Conservation (phyloP, 2,329 filamentous ascomycete species). For the Xylariaceae sp. region DNA sequence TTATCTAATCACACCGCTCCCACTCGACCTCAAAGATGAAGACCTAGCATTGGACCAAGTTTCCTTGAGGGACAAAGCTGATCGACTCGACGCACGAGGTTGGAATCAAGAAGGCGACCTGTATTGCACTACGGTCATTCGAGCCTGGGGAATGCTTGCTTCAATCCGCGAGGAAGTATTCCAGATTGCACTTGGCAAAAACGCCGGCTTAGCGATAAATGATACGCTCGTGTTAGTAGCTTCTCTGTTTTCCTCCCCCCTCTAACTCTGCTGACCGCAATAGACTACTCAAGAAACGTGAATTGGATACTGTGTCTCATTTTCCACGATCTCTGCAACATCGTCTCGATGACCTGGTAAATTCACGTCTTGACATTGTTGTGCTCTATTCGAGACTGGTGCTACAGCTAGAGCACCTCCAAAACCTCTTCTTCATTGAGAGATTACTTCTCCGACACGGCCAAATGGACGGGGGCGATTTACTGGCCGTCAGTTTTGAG, state of each 20-base stretch:
- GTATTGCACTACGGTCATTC: slow-evolving; percentile 37
- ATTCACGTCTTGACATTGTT: slow-evolving; percentile 32
- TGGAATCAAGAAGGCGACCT: slow-evolving; percentile 41
- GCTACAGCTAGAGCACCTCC: slow-evolving; percentile 52
- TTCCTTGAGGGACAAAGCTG: slow-evolving; percentile 28
- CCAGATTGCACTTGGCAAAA: slow-evolving; percentile 55
- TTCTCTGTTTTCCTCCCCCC: neutral
- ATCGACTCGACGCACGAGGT: slow-evolving; percentile 39
- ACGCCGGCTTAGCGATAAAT: slow-evolving; percentile 41
- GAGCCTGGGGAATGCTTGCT: slow-evolving; percentile 44
- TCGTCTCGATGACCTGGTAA: slow-evolving; percentile 42
- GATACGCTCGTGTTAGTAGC: slow-evolving; percentile 37
- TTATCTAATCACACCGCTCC: slow-evolving; percentile 43
- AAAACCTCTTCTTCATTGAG: slow-evolving; percentile 63
- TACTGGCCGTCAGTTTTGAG: slow-evolving; percentile 50
- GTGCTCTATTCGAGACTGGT: slow-evolving; percentile 49
- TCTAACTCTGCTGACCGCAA: neutral
- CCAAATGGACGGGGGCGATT: slow-evolving; percentile 41
- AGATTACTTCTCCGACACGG: slow-evolving; percentile 55
- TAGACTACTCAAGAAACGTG: slow-evolving; percentile 43
- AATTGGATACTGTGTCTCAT: slow-evolving; percentile 37
- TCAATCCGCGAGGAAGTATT: slow-evolving; percentile 61
- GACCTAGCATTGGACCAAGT: slow-evolving; percentile 38
- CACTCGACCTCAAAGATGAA: slow-evolving; percentile 44
- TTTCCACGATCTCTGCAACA: slow-evolving; percentile 45